These are phyloP conservation scores for Tubosaeta sp. DNA, from an alignment of 768 basidiomycete species.

Conservation along the genomic window DNA sequence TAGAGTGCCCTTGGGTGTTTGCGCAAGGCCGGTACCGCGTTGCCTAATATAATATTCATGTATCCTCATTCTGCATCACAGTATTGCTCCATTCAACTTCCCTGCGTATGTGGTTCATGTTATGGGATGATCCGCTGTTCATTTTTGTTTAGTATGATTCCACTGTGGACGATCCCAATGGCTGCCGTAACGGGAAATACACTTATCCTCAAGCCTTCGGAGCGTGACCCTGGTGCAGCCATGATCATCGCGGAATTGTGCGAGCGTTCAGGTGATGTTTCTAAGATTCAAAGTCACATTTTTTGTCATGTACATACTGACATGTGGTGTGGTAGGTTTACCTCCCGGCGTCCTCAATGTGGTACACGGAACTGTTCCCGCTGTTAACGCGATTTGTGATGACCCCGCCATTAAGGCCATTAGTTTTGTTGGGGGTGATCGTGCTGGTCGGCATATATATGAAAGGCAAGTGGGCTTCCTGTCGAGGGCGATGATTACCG, in stretches of 20 bases:
- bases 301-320: not conserved
- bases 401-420: constrained; percentile 89
- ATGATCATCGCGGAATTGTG: constrained; percentile 98
- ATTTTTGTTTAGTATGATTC: constrained; percentile 70
- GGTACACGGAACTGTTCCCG: constrained; percentile 85
- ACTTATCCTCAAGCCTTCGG: constrained; percentile 90
- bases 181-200: constrained; percentile 90
- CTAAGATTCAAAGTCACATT: not conserved
- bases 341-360: constrained; percentile 89
- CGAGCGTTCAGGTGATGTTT: constrained; percentile 62
- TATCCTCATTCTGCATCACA: constrained; percentile 22
- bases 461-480: constrained; percentile 62
- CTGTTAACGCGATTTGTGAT: constrained; percentile 93
- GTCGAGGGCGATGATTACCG: constrained; percentile 1
- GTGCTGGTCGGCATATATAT: constrained; percentile 92
- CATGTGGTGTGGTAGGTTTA: constrained; percentile 42
- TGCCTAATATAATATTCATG: not conserved
- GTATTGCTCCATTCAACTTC: constrained; percentile 86
- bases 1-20: constrained; percentile 82
- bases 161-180: constrained; percentile 93
- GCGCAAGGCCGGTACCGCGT: constrained; percentile 46
- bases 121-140: not conserved
- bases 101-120: constrained; percentile 57
- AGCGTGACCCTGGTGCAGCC: constrained; percentile 94
- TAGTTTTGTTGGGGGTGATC: constrained; percentile 93